These are phyloP conservation scores for Candida insectorum DNA, from an alignment of 805 yeast genomes.

Conservation along the genomic window DNA sequence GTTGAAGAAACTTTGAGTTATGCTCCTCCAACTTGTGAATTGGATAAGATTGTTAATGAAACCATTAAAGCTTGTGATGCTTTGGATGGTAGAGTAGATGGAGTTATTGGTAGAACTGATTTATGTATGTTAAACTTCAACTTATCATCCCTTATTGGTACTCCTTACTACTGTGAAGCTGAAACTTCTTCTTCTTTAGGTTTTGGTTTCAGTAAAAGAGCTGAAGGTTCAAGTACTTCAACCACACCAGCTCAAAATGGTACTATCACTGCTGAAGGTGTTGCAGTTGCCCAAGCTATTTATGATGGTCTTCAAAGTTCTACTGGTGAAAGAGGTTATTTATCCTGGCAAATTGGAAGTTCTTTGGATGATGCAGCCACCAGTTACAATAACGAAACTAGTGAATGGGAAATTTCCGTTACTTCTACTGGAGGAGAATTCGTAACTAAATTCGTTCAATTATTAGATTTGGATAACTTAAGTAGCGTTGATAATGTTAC, in stretches of 20 bases:
- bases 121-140: slow-evolving; percentile 6
- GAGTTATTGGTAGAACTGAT: slow-evolving; percentile 5
- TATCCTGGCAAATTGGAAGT: slow-evolving; percentile 5
- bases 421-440: slow-evolving; percentile 7
- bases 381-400: slow-evolving; percentile 1
- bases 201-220: slow-evolving; percentile 4
- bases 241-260: slow-evolving; percentile 6
- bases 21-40: slow-evolving; percentile 6
- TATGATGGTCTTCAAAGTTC: slow-evolving; percentile 5
- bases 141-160: slow-evolving; percentile 4
- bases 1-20: slow-evolving; percentile 6
- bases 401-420: slow-evolving; percentile 4
- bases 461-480: slow-evolving; percentile 5
- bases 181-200: slow-evolving; percentile 2
- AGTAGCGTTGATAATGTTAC: slow-evolving; percentile 1
- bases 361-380: slow-evolving; percentile 4
- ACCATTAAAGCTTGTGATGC: slow-evolving; percentile 6
- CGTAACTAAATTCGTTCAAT: slow-evolving; percentile 6
- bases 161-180: slow-evolving; percentile 4
- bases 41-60: slow-evolving; percentile 6
- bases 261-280: slow-evolving; percentile 6
- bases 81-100: slow-evolving; percentile 5
- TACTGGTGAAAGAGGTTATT: slow-evolving; percentile 5
- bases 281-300: slow-evolving; percentile 7
- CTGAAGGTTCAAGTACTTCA: background rate